Base-by-base conservation (phyloP, 495 filamentous ascomycete species). In the Podospora didyma region DNA sequence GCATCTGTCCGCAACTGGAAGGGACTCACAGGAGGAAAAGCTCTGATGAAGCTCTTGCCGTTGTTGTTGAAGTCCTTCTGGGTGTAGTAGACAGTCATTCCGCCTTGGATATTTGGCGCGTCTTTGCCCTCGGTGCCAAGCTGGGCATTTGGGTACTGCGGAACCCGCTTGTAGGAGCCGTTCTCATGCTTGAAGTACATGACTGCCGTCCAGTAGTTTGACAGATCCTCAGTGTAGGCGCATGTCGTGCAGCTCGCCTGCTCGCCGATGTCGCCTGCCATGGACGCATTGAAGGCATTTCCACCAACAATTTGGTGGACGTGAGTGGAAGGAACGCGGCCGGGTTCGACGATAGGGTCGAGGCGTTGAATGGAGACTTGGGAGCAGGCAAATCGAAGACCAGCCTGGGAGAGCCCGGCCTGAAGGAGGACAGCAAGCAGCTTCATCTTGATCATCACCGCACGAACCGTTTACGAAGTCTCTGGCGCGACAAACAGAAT, bases 11-110 rank as follows among this genome's bases (percentile, higher is more conserved):
- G n/a, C n/a, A n/a, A n/a, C n/a, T n/a, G n/a, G n/a, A n/a, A n/a
- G n/a, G n/a, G n/a, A 79, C 75, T 56, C 53, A 76, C 75, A 4
- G 76, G 75, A 56, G 64, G 62, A 69, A 80, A 80, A 1, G 72
- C 63, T 0, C 67, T 77, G 50, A 80, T 79, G 61, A 66, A 70
- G 31, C 71, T 55, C 45, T 71, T 69, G 45, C 66, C 67, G 56
- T 78, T 72, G 10, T 70, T 72, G 54, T 56, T 68, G 22, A 47
- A 26, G 45, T 47, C 45, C 42, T 73, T 67, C 55, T 66, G 66
- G 7, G 72, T 72, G 42, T 74, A 78, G 58, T 78, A 73, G 34
- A 75, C 60, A 19, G 71, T 75, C 60, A 75, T 70, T 14, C 72
- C 76, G n/a, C 76, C 73, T 3, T 62, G 67, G 44, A 70, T 73